Conservation (phyloP, 108 stramenopile species). For the Skeletonema menzelii region DNA sequence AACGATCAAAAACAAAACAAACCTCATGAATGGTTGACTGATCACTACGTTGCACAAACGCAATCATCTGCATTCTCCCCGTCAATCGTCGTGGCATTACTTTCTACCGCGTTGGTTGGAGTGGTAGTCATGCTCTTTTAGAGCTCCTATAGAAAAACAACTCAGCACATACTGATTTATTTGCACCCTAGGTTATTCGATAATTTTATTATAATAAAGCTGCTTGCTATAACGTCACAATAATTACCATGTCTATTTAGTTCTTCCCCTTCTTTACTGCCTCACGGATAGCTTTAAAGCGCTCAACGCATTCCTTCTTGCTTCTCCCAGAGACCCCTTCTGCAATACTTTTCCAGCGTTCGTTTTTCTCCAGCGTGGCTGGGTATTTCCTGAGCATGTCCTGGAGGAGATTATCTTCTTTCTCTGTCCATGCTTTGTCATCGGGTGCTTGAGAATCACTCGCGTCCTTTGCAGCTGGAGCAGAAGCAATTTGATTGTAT, state of each 20-base stretch:
- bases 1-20: slow-evolving; percentile 3
- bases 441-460: slow-evolving; percentile 5
- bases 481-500: slow-evolving; percentile 72
- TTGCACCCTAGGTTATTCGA: neutral
- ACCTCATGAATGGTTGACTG: neutral
- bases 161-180: neutral
- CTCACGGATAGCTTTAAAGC: slow-evolving; percentile 94
- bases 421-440: slow-evolving; percentile 77
- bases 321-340: slow-evolving; percentile 86
- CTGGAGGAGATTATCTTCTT: slow-evolving; percentile 92
- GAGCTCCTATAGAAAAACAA: neutral
- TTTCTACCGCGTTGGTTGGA: neutral
- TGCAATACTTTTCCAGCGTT: slow-evolving; percentile 93
- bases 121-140: neutral
- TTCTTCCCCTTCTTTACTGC: slow-evolving; percentile 70
- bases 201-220: neutral
- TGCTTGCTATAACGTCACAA: neutral
- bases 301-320: slow-evolving; percentile 95
- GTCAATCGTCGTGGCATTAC: neutral
- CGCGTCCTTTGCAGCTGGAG: slow-evolving; percentile 14
- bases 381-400: slow-evolving; percentile 83
- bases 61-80: neutral
- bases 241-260: neutral
- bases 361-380: slow-evolving; percentile 95
- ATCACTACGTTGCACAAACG: neutral